Evolutionary conservation across 768 basidiomycete species (phyloP).

Genomic region (Tubosaeta brunneosetosa): DNA sequence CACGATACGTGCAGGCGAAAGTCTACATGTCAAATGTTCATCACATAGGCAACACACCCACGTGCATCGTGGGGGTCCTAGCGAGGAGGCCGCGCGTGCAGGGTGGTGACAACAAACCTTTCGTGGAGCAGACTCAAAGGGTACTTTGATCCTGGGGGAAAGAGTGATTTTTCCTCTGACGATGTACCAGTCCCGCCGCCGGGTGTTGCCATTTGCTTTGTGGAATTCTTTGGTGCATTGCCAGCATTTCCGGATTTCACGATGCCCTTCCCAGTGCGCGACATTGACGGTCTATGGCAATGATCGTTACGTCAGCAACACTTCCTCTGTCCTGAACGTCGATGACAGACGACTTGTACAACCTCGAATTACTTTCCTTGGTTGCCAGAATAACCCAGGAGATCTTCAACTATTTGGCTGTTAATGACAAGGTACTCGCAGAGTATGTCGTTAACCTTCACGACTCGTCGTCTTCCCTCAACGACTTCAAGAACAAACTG

Average conservation of each 20-base stretch:
- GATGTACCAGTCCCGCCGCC: constrained; percentile 3
- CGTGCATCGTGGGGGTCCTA: constrained; percentile 1
- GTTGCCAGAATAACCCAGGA: constrained; percentile 92
- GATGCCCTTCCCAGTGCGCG: constrained; percentile 56
- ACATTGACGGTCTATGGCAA: constrained; percentile 13
- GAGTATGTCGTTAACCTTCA: constrained; percentile 94
- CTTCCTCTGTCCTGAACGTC: background rate
- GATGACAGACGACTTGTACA: constrained; percentile 82
- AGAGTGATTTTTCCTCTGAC: constrained; percentile 53
- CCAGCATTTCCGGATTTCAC: constrained; percentile 90
- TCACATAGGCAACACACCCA: background rate
- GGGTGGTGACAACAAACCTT: constrained; percentile 39
- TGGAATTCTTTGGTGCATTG: constrained; percentile 62
- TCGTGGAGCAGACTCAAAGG: constrained; percentile 78
- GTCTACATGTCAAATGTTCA: background rate
- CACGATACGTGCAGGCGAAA: background rate
- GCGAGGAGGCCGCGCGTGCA: background rate
- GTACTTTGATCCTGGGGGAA: constrained; percentile 81
- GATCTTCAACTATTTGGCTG: constrained; percentile 78
- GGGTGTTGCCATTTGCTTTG: constrained; percentile 8
- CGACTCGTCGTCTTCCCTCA: constrained; percentile 71
- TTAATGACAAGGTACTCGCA: constrained; percentile 89
- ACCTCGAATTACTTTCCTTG: constrained; percentile 89
- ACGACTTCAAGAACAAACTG: constrained; percentile 78
- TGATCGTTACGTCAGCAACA: constrained; percentile 20